Percentiles rank a stretch among this genome's conserved stretches.
Evolutionary conservation across 306 rosid species (phyloP).

Genomic region (Cajanus cajan): DNA sequence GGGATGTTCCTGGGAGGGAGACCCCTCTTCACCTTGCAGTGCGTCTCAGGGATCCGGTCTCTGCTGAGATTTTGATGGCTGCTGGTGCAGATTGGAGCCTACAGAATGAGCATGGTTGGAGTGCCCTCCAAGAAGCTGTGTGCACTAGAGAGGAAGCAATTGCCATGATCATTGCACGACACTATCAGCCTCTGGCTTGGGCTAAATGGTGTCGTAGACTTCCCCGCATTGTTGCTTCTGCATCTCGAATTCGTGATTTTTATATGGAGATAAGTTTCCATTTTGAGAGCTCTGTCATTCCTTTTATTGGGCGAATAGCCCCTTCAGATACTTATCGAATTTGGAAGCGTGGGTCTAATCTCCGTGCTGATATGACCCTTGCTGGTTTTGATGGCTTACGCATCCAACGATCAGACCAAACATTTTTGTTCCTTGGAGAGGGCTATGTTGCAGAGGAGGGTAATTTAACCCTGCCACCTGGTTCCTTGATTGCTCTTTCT

Average conservation of each 20-base stretch:
- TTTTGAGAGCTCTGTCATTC: constrained; percentile 98
- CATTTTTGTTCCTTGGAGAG: constrained; percentile 97
- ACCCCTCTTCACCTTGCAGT: constrained; percentile 98
- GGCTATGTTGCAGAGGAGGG: constrained; percentile 85
- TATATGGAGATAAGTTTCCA: constrained; percentile 98
- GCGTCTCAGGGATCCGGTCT: constrained; percentile 70
- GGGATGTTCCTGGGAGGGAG: constrained; percentile 97
- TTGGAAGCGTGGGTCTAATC: constrained; percentile 99
- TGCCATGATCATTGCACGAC: constrained; percentile 89
- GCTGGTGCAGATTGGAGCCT: constrained; percentile 99
- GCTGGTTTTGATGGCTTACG: constrained; percentile 99
- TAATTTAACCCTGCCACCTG: constrained; percentile 64
- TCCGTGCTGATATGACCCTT: constrained; percentile 98
- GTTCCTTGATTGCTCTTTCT: constrained; percentile 92
- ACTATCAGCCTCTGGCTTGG: constrained; percentile 95
- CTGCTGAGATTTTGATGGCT: constrained; percentile 94
- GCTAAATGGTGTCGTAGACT: constrained; percentile 99
- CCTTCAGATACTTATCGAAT: constrained; percentile 98
- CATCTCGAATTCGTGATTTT: constrained; percentile 90
- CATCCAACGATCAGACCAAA: constrained; percentile 92
- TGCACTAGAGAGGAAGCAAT: constrained; percentile 90
- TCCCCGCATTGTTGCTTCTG: constrained; percentile 93
- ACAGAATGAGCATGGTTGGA: constrained; percentile 97
- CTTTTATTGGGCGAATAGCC: constrained; percentile 93
- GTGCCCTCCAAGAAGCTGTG: constrained; percentile 98